Evolutionary conservation across 352 stramenopile species (phyloP).

Genomic region (Phytophthora aleatoria): DNA sequence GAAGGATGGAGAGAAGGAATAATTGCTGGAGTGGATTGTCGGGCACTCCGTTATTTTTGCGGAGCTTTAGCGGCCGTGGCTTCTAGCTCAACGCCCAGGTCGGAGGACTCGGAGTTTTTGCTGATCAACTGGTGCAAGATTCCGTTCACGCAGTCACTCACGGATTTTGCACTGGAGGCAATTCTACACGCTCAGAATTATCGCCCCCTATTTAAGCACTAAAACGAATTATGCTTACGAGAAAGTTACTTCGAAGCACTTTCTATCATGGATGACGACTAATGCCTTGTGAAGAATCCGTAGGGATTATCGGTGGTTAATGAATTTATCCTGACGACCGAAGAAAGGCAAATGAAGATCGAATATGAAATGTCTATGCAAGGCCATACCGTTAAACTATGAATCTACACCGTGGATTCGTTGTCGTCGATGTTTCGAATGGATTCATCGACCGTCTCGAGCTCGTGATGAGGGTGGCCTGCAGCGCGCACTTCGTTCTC

Average conservation of each 20-base stretch:
- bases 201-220: constrained; percentile 8
- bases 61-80: constrained; percentile 22
- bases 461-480: constrained; percentile 9
- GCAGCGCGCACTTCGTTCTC: constrained; percentile 21
- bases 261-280: too few relatives aligned
- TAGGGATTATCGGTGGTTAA: neutral
- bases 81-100: neutral
- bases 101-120: constrained; percentile 10
- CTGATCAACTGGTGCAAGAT: constrained; percentile 34
- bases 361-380: constrained; percentile 18
- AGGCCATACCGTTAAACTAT: neutral
- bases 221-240: neutral
- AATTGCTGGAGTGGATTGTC: constrained; percentile 20
- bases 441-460: constrained; percentile 21
- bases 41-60: constrained; percentile 25
- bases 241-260: too few relatives aligned
- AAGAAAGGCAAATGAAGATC: neutral
- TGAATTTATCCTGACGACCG: neutral
- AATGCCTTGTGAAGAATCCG: too few relatives aligned
- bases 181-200: constrained; percentile 32
- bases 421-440: constrained; percentile 10
- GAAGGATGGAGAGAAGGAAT: constrained; percentile 22
- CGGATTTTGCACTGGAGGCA: constrained; percentile 28
- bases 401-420: constrained; percentile 7
- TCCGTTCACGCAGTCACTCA: constrained; percentile 23